Conservation (phyloP, 306 rosid genomes). For the Lagenaria siceraria region DNA sequence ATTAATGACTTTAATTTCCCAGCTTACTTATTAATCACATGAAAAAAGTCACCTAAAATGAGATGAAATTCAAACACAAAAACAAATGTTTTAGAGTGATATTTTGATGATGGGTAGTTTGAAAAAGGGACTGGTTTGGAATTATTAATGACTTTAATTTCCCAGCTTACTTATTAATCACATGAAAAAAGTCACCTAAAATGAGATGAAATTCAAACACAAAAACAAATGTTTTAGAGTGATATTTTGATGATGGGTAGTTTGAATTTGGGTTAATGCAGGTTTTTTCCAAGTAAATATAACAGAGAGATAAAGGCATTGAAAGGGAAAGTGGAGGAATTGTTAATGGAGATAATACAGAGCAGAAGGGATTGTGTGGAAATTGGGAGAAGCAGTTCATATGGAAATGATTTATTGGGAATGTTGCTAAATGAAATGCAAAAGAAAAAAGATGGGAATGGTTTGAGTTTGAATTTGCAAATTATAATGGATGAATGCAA, state of each 20-base stretch:
- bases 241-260: no score
- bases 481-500: constrained; percentile 92
- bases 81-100: no score
- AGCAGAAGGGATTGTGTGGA: constrained; percentile 78
- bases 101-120: background rate
- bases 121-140: no score
- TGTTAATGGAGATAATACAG: constrained; percentile 79
- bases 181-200: no score
- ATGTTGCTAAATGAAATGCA: constrained; percentile 73
- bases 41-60: no score
- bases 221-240: no score
- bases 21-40: no score
- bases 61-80: no score
- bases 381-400: constrained; percentile 66
- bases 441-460: constrained; percentile 31
- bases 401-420: constrained; percentile 80
- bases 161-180: no score
- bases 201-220: no score
- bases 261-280: background rate
- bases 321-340: constrained; percentile 74
- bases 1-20: no score
- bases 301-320: constrained; percentile 75
- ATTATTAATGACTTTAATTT: no score
- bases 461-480: constrained; percentile 48
- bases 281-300: constrained; percentile 84